phyloP scores from a whole-genome alignment of 495 filamentous ascomycete genomes.

The Bathelium albidoporum region DNA sequence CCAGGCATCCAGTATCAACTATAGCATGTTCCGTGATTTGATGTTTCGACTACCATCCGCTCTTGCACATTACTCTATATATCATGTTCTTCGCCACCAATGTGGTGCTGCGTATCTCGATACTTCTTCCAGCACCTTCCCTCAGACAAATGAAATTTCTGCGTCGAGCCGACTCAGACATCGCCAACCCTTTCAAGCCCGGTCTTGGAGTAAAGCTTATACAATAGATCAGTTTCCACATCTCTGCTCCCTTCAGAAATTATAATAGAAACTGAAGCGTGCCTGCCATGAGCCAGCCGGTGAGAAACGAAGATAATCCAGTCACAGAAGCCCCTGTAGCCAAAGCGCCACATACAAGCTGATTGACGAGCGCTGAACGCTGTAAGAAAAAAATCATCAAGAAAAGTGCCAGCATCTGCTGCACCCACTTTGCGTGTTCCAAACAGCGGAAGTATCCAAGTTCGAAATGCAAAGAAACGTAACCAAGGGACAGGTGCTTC shows the following conservation, averaged over 20 bases:
- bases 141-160: background rate
- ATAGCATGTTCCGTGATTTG: no score
- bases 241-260: background rate
- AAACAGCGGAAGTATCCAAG: no score
- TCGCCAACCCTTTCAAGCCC: background rate
- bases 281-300: background rate
- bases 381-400: background rate
- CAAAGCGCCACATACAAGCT: background rate
- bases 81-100: no score
- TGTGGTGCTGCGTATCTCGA: no score
- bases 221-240: background rate
- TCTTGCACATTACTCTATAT: no score
- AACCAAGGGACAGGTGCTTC: background rate
- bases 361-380: background rate
- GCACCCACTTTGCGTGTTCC: no score
- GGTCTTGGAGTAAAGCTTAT: background rate
- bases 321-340: background rate
- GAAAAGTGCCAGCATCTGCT: no score
- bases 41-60: no score
- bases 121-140: no score
- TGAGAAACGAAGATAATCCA: background rate
- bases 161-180: no score
- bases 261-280: background rate
- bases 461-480: no score
- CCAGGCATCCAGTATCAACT: no score